Base-by-base conservation (phyloP, 2,329 filamentous ascomycete species). In the Claviceps maximensis region DNA sequence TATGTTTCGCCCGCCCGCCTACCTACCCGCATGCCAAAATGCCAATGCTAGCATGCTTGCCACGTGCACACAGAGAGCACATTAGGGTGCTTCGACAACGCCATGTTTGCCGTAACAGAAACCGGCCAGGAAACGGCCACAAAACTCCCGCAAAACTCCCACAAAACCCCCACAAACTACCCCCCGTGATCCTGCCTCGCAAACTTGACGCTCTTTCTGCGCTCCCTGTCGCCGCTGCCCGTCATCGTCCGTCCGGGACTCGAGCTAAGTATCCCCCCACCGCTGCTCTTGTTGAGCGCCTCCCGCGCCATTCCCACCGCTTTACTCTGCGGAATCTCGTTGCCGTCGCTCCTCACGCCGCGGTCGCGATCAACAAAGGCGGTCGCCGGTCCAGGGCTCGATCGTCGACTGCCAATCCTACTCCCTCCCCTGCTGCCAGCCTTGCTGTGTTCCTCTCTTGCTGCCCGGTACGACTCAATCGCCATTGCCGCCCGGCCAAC, bases 181-280 rank as follows among this genome's bases (percentile, higher is more conserved):
- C 7, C 31, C 41, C 21, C 50, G 31, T 49, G 36, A 21, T 51
- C 51, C 10, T 72, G 69, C 45, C 69, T 70, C 2, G 73, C 75
- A 65, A 83, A 80, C 68, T 83, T 84, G 59, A 84, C 80, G 57
- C 79, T 83, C 72, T 82, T 83, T 62, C 79, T 72, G 57, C 78
- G 70, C 62, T 82, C 80, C 54, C 77, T 65, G 47, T 77, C 74
- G 1, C 61, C 63, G 2, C 64, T 63, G 27, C 58, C 65, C 4
- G 63, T 59, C 3, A 63, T 59, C 3, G 61, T 58, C 52, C 68
- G 59, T 1, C 73, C 74, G 1, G 76, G 76, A 52, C 76, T 80
- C 0, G 74, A 75, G 57, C 76, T 76, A 4, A 79, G 58, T 2
- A 77, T 72, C 0, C 65, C 63, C 53, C 61, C 49, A 15, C 65